Evolutionary conservation across 2,329 filamentous ascomycete species (phyloP), one percentile per base, ranked within the genome.

Genomic region (Aaosphaeria arxii): DNA sequence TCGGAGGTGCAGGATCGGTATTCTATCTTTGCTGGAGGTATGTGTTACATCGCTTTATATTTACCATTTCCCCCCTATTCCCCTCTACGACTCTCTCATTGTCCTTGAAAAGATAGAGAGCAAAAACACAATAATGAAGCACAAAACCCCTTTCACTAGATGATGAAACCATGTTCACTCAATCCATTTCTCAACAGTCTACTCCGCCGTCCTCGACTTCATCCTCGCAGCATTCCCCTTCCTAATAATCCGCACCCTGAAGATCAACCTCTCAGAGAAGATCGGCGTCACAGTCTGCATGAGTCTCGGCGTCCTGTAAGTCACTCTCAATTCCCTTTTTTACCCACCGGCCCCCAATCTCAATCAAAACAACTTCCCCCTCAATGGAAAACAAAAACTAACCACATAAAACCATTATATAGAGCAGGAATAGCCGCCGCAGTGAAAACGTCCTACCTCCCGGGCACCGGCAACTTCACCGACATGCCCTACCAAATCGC

Each of bases 261-360:
- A 65, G 40, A 67, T 66, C 56, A 54, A 49, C 31, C 53, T 47
- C 42, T 52, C 54, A 6, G 63, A 67, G 42, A 67, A 65, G 30
- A n/a, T 55, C 6, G 58, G 55, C 29, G 53, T 64, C 36, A 55
- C 52, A 1, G 11, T 60, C 6, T 57, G 57, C 1, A 63, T 64
- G 61, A 63, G 60, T 38, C 45, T 67, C 42, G 62, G 61, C 11
- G 44, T 59, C 43, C 54, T 65, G 60, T 62, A 50, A 46, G 57
- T 30, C 6, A 40, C 11, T 42, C 17, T 11, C 9, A 11, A 28
- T 13, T 4, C 17, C 39, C 39, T 28, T 28, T 40, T 40, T 40
- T 17, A 40, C 17, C 7, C 7, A 35, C n/a, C 32, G n/a, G n/a
- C 32, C 33, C 33, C 33, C 2, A 36, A 36, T 36, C 2, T 4